These are phyloP conservation scores for Colletotrichum sp. DNA, from an alignment of 2,329 filamentous ascomycete genomes.

Conservation along the genomic window DNA sequence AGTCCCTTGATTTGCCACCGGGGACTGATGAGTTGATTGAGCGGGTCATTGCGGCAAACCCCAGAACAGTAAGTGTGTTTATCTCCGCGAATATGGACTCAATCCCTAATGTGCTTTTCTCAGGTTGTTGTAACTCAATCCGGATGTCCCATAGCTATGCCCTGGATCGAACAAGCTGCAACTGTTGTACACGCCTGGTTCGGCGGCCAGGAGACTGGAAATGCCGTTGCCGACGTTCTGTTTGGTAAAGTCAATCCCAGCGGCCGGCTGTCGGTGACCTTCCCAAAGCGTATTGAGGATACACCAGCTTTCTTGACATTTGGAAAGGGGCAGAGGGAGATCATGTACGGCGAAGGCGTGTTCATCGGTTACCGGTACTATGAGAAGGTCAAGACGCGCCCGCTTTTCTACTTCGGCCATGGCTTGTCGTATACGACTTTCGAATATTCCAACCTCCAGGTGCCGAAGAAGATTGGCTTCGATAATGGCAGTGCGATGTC, in stretches of 20 bases:
- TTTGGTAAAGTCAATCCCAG: slow-evolving; percentile 35
- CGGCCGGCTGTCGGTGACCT: slow-evolving; percentile 75
- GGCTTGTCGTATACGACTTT: slow-evolving; percentile 73
- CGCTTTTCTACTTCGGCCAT: slow-evolving; percentile 71
- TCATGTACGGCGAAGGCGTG: slow-evolving; percentile 74
- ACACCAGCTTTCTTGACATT: slow-evolving; percentile 74
- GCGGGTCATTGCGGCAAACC: slow-evolving; percentile 58
- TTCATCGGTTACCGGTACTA: slow-evolving; percentile 77
- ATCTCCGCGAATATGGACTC: rapidly evolving
- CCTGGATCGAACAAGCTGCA: slow-evolving; percentile 56
- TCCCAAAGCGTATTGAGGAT: slow-evolving; percentile 66
- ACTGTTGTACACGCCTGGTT: slow-evolving; percentile 29
- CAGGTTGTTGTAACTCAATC: slow-evolving; percentile 59
- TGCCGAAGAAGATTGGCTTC: slow-evolving; percentile 24
- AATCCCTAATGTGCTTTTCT: background rate
- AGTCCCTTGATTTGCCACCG: slow-evolving; percentile 69
- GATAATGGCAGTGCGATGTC: background rate
- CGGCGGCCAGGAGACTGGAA: slow-evolving; percentile 26
- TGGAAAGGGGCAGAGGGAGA: slow-evolving; percentile 64
- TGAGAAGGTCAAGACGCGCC: slow-evolving; percentile 49
- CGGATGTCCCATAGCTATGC: slow-evolving; percentile 55
- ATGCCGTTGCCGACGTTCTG: slow-evolving; percentile 28
- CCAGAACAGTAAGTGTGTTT: slow-evolving; percentile 48
- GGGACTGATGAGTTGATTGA: slow-evolving; percentile 61
- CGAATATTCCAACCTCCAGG: slow-evolving; percentile 36